Conservation (phyloP, 805 yeast species). For the Metschnikowia lachancei region DNA sequence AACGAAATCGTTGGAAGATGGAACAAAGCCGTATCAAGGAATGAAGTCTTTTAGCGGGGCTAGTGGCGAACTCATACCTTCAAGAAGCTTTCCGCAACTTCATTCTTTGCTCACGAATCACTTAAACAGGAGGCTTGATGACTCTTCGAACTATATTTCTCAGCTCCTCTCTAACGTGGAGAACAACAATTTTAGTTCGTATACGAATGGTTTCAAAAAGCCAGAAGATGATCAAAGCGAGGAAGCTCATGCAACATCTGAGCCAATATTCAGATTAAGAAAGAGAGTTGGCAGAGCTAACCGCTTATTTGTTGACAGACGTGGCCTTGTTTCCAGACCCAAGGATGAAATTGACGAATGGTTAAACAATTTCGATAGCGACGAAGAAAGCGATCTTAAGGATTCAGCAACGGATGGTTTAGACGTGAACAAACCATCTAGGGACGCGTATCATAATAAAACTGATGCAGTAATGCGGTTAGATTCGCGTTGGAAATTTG, state of each 20-base stretch:
- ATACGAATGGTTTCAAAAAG: conserved; percentile 37
- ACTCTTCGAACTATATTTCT: conserved; percentile 35
- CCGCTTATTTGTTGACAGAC: conserved; percentile 71
- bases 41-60: conserved; percentile 47
- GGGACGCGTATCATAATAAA: conserved; percentile 47
- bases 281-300: conserved; percentile 74
- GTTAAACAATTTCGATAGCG: conserved; percentile 38
- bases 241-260: conserved; percentile 35
- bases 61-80: conserved; percentile 49
- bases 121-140: conserved; percentile 22
- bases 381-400: conserved; percentile 16
- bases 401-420: no score
- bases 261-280: conserved; percentile 59
- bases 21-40: conserved; percentile 45
- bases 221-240: conserved; percentile 4
- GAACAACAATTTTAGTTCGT: conserved; percentile 39
- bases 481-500: conserved; percentile 66
- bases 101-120: conserved; percentile 37
- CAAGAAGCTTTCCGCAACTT: conserved; percentile 48
- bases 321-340: conserved; percentile 45
- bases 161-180: conserved; percentile 41
- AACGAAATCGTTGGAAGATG: conserved; percentile 43
- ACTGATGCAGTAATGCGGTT: conserved; percentile 47
- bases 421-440: conserved; percentile 3
- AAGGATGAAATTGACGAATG: conserved; percentile 38